Evolutionary conservation across 164 flowering plant genomes (phyloP).

Genomic region (Paratinospora sagittata): DNA sequence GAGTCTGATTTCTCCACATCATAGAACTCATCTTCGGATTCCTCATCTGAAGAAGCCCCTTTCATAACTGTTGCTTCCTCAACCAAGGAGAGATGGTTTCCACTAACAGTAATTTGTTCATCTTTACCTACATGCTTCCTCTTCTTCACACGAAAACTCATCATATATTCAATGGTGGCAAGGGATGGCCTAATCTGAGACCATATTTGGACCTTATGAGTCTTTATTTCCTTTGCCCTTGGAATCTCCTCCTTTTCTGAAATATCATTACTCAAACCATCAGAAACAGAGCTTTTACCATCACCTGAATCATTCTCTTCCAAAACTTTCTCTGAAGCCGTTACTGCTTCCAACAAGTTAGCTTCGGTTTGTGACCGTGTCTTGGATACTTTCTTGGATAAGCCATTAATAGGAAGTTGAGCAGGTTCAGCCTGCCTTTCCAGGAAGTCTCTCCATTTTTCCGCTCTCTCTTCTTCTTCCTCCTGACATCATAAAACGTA

Average conservation of each 20-base stretch:
- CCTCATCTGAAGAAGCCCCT: slow-evolving; percentile 33
- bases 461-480: slow-evolving; percentile 98
- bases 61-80: slow-evolving; percentile 18
- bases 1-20: slow-evolving; percentile 80
- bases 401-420: slow-evolving; percentile 31
- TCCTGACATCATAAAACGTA: slow-evolving; percentile 38
- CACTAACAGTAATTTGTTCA: slow-evolving; percentile 27
- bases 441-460: slow-evolving; percentile 74
- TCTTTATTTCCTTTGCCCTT: slow-evolving; percentile 22
- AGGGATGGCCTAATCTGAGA: slow-evolving; percentile 73
- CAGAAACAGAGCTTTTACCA: slow-evolving; percentile 4
- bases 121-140: slow-evolving; percentile 23
- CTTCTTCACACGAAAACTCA: slow-evolving; percentile 73
- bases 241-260: slow-evolving; percentile 1
- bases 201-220: slow-evolving; percentile 57
- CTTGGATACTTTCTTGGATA: slow-evolving; percentile 11
- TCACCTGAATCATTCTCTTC: slow-evolving; percentile 12
- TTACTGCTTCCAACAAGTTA: slow-evolving; percentile 24
- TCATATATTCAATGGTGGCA: slow-evolving; percentile 64
- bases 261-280: slow-evolving; percentile 22
- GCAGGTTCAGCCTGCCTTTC: slow-evolving; percentile 57
- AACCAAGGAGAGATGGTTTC: slow-evolving; percentile 29
- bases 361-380: background rate
- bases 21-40: slow-evolving; percentile 91
- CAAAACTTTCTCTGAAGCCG: slow-evolving; percentile 1